phyloP scores from a whole-genome alignment of 495 filamentous ascomycete species.

The Penicillium daleae region DNA sequence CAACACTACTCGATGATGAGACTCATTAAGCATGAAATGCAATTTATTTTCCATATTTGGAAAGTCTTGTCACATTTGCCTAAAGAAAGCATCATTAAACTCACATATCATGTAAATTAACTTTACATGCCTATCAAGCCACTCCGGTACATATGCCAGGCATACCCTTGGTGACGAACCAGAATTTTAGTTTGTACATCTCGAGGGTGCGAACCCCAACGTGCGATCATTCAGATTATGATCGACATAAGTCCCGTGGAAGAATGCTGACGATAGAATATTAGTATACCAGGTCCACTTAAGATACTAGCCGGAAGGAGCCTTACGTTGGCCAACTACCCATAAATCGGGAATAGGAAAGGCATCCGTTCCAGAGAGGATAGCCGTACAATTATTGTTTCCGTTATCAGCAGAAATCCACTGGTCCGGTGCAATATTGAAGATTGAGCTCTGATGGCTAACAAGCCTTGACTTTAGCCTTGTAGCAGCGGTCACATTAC shows the following conservation, averaged over 20 bases:
- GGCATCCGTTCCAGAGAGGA: not conserved
- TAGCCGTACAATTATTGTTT: not conserved
- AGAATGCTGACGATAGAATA: not conserved
- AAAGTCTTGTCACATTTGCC: no score
- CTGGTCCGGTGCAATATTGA: not conserved
- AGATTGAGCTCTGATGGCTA: not conserved
- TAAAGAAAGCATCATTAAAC: not conserved
- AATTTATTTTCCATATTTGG: no score
- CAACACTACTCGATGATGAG: not conserved
- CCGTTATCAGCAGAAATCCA: not conserved
- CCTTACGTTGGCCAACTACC: not conserved
- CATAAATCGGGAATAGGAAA: not conserved
- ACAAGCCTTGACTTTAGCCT: not conserved
- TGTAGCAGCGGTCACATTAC: not conserved
- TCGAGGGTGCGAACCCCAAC: not conserved
- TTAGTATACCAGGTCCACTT: not conserved
- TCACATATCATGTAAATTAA: not conserved
- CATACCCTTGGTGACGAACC: no score
- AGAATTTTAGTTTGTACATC: not conserved
- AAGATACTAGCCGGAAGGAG: not conserved
- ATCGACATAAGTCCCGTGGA: not conserved
- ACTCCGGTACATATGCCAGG: no score
- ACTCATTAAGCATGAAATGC: not conserved
- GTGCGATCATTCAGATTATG: not conserved
- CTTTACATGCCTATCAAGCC: not conserved